Base-by-base conservation (phyloP, 495 filamentous ascomycete species). In the Coniosporium apollinis region DNA sequence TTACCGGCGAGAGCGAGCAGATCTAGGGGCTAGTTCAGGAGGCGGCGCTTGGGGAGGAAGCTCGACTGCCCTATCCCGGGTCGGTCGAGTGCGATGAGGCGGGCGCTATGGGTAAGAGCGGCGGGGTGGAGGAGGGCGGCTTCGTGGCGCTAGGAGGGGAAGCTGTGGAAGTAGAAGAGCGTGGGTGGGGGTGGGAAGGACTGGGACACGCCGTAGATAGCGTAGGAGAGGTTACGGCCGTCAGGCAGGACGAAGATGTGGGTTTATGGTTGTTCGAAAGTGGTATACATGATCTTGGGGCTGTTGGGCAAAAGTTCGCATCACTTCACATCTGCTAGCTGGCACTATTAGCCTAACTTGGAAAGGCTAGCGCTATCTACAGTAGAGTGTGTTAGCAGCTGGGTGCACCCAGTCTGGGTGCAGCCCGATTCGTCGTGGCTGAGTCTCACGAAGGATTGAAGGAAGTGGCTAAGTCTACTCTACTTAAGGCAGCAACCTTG, bases 141-240 rank as follows among this genome's bases (percentile, higher is more conserved):
- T 45, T 66, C 62, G 9, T 58, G 47, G 18, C 58, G 63, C 1
- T 56, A 64, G 4, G 48, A 47, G 1, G 64, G 61, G 24, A 46
- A 57, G 15, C 64, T 58, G 43, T 68, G 63, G 37, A 65, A 55
- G 46, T 50, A 66, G 33, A 68, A 50, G 16, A 59, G 33, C 2
- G 50, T 51, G n/a, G 39, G 36, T 8, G 43, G 50, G 5, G 31
- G 42, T 2, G 52, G 43, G 13, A 35, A n/a, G n/a, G n/a, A n/a
- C n/a, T n/a, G n/a, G n/a, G n/a, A n/a, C n/a, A n/a, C 17, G 11
- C 63, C 63, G 44, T 59, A 61, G 32, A 54, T 48, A 8, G 56
- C 57, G 42, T 55, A 67, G 7, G 53, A 51, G 4, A 66, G 39
- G 14, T 33, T 51, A n/a, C 58, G 57, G 16, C 53, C 55, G 31